A percentile compares a stretch with the other conserved stretches of the same genome.
phyloP scores from a whole-genome alignment of 805 yeast species.

The Candida chauliodis region DNA sequence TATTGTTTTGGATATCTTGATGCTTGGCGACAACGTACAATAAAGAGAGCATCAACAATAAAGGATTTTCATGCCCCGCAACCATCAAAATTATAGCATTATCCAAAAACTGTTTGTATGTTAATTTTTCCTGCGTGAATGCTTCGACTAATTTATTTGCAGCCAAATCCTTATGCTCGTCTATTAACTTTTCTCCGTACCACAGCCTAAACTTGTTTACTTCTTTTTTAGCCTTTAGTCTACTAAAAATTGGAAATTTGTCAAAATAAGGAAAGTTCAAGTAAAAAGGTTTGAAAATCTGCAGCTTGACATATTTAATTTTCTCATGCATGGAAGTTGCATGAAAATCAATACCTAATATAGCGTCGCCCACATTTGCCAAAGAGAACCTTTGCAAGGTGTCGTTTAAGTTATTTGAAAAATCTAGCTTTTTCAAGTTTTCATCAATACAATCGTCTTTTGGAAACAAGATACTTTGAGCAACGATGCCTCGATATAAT shows the following conservation, averaged over 20 bases:
- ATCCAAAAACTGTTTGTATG: conserved; percentile 47
- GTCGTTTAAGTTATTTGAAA: conserved; percentile 11
- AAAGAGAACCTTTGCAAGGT: conserved; percentile 42
- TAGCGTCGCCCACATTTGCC: conserved; percentile 48
- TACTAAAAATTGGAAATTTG: conserved; percentile 43
- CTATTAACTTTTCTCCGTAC: conserved; percentile 28
- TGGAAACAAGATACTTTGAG: conserved; percentile 50
- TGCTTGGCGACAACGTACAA: conserved; percentile 46
- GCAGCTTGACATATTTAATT: conserved; percentile 44
- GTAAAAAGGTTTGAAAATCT: conserved; percentile 53
- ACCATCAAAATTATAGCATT: conserved; percentile 53
- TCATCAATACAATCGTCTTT: conserved; percentile 30
- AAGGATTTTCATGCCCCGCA: conserved; percentile 67
- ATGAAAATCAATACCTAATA: conserved; percentile 47
- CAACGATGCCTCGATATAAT: conserved; percentile 41
- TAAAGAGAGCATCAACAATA: conserved; percentile 45
- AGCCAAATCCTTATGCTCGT: conserved; percentile 26
- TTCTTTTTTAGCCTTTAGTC: conserved; percentile 41
- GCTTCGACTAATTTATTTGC: conserved; percentile 42
- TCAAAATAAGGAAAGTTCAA: conserved; percentile 57
- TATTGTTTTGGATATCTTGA: conserved; percentile 25
- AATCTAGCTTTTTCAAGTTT: conserved; percentile 36
- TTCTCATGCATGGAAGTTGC: conserved; percentile 36
- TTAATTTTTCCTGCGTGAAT: conserved; percentile 30
- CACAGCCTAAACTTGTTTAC: conserved; percentile 40